Evolutionary conservation across 192 early-diverging fungal genomes (phyloP).

Genomic region (Rhizophagus sp.): DNA sequence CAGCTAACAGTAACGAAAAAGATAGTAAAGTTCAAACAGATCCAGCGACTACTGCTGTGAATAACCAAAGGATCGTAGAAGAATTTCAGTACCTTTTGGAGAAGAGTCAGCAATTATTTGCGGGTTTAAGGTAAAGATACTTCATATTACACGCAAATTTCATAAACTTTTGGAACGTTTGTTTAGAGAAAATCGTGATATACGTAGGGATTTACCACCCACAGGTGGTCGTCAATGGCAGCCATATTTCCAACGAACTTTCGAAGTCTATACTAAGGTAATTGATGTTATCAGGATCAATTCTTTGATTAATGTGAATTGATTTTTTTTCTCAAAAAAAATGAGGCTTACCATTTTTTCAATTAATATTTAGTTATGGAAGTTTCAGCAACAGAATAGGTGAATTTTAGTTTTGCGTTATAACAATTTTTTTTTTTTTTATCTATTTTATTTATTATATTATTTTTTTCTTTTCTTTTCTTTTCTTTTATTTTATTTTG

Average conservation of each 20-base stretch:
- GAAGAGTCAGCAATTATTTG: constrained; percentile 96
- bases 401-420: constrained; percentile 24
- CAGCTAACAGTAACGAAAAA: background rate
- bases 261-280: constrained; percentile 93
- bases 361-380: constrained; percentile 70
- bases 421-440: too few relatives aligned
- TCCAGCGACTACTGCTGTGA: background rate
- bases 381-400: constrained; percentile 92
- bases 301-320: background rate
- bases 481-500: background rate
- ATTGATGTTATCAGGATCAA: too few relatives aligned
- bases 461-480: too few relatives aligned
- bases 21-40: constrained; percentile 3
- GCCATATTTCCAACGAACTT: constrained; percentile 93
- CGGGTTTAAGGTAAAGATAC: constrained; percentile 73
- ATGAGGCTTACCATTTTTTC: background rate
- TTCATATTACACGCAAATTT: background rate
- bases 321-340: background rate
- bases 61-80: constrained; percentile 48
- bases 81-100: constrained; percentile 96
- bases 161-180: background rate
- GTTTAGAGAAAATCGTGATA: background rate
- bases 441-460: too few relatives aligned
- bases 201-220: constrained; percentile 76
- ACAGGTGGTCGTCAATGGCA: constrained; percentile 75